These are phyloP conservation scores for Xanthoconium separans DNA, from an alignment of 1,284 basidiomycete species.

Conservation along the genomic window DNA sequence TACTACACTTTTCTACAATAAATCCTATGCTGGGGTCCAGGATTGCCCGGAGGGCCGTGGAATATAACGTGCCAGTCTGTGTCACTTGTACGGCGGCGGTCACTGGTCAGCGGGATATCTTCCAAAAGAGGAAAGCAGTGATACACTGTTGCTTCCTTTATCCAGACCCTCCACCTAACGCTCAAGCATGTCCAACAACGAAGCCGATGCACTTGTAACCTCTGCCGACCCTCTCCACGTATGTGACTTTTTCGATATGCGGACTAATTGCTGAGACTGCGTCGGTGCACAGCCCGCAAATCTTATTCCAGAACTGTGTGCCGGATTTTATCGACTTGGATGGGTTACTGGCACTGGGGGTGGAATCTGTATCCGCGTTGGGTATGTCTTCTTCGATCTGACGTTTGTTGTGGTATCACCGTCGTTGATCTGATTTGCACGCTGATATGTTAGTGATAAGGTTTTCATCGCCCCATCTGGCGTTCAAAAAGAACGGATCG, in stretches of 20 bases:
- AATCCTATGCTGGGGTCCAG: too few species aligned
- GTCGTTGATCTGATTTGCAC: background rate
- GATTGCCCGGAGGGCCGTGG: too few species aligned
- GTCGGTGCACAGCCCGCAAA: slow-evolving; percentile 64
- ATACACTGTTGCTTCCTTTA: too few species aligned
- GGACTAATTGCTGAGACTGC: slow-evolving; percentile 1
- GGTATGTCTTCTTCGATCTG: slow-evolving; percentile 44
- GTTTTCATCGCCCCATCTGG: slow-evolving; percentile 87
- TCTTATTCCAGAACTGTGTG: slow-evolving; percentile 76
- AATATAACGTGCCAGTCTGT: too few species aligned
- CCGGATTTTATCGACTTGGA: slow-evolving; percentile 58
- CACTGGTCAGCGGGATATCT: too few species aligned
- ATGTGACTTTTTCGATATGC: slow-evolving; percentile 14
- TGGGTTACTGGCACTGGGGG: slow-evolving; percentile 67
- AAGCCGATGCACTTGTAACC: slow-evolving; percentile 25
- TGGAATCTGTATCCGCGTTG: slow-evolving; percentile 69
- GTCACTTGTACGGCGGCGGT: too few species aligned
- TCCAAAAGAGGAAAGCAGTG: too few species aligned
- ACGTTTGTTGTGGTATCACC: background rate
- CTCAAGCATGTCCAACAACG: slow-evolving; percentile 17
- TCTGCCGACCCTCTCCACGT: slow-evolving; percentile 50
- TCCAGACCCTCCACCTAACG: too few species aligned
- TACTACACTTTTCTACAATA: too few species aligned
- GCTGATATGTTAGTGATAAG: slow-evolving; percentile 50
- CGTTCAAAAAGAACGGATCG: slow-evolving; percentile 85